Conservation (phyloP, 352 stramenopile species). For the Peronospora farinosa region DNA sequence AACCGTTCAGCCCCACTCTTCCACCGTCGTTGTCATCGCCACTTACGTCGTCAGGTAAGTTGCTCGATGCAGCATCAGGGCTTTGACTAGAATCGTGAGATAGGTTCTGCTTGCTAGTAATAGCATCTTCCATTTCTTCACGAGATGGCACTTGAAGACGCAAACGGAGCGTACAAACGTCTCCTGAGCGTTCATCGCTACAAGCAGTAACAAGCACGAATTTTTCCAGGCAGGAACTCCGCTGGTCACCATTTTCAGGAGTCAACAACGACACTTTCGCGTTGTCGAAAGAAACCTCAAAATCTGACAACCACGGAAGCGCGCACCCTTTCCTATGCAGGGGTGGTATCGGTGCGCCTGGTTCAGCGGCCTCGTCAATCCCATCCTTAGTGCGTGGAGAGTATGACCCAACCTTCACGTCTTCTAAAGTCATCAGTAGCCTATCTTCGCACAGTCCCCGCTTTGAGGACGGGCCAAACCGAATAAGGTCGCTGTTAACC, state of each 20-base stretch:
- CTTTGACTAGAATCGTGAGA: conserved; percentile 68
- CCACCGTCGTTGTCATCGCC: conserved; percentile 79
- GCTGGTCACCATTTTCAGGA: conserved; percentile 52
- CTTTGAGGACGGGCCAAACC: conserved; percentile 70
- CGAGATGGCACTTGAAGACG: conserved; percentile 43
- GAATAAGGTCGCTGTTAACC: conserved; percentile 77
- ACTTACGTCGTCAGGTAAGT: conserved; percentile 35
- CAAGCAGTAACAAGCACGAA: conserved; percentile 37
- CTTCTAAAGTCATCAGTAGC: conserved; percentile 60
- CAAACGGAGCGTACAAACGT: conserved; percentile 43
- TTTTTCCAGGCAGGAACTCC: conserved; percentile 35
- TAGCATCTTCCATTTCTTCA: conserved; percentile 41
- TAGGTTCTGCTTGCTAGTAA: conserved; percentile 55
- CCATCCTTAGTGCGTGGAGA: conserved; percentile 9
- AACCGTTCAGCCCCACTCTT: conserved; percentile 73
- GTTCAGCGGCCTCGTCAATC: conserved; percentile 9
- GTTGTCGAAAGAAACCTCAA: conserved; percentile 51
- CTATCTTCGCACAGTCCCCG: conserved; percentile 79
- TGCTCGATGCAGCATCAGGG: conserved; percentile 28
- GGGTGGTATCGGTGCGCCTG: conserved; percentile 11
- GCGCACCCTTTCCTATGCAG: conserved; percentile 15
- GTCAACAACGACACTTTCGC: conserved; percentile 42
- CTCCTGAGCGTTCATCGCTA: conserved; percentile 28
- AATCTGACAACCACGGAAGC: conserved; percentile 68
- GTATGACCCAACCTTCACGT: conserved; percentile 42